phyloP scores from a whole-genome alignment of 2,329 filamentous ascomycete species.

The Coleophoma cylindrospora region DNA sequence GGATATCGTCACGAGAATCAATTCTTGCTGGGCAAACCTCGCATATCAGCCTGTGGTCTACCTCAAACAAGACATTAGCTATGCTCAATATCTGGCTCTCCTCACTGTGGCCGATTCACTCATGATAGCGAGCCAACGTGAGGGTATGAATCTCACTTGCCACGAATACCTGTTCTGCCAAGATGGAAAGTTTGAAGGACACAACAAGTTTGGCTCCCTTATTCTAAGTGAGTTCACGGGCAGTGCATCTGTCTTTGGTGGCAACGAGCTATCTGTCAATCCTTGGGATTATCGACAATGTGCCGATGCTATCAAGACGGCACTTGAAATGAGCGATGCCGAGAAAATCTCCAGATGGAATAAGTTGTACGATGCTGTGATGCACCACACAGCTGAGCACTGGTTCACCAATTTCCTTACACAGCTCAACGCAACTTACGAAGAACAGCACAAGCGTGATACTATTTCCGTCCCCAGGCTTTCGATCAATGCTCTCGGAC shows the following conservation, averaged over 20 bases:
- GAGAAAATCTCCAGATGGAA: slow-evolving; percentile 74
- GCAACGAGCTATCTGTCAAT: slow-evolving; percentile 80
- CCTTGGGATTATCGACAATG: slow-evolving; percentile 93
- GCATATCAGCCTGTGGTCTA: slow-evolving; percentile 92
- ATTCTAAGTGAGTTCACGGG: slow-evolving; percentile 96
- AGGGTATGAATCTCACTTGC: slow-evolving; percentile 95
- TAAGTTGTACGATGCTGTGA: slow-evolving; percentile 67
- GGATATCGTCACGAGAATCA: slow-evolving; percentile 91
- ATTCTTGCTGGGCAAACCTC: slow-evolving; percentile 84
- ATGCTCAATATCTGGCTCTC: slow-evolving; percentile 87
- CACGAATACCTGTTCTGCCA: slow-evolving; percentile 95
- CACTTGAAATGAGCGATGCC: slow-evolving; percentile 71
- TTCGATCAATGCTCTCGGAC: slow-evolving; percentile 58
- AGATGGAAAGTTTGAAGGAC: slow-evolving; percentile 64
- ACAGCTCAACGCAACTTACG: slow-evolving; percentile 69
- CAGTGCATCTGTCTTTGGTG: slow-evolving; percentile 78
- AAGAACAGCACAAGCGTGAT: slow-evolving; percentile 79
- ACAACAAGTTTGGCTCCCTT: slow-evolving; percentile 80
- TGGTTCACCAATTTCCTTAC: slow-evolving; percentile 78
- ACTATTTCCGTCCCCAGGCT: slow-evolving; percentile 83
- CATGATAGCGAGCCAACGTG: slow-evolving; percentile 91
- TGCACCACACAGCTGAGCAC: slow-evolving; percentile 75
- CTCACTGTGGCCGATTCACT: slow-evolving; percentile 85
- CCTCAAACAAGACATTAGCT: slow-evolving; percentile 90
- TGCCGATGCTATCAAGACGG: slow-evolving; percentile 77